Evolutionary conservation across 805 yeast species (phyloP), one percentile per base, ranked within the genome.

Genomic region (Candida chauliodis): DNA sequence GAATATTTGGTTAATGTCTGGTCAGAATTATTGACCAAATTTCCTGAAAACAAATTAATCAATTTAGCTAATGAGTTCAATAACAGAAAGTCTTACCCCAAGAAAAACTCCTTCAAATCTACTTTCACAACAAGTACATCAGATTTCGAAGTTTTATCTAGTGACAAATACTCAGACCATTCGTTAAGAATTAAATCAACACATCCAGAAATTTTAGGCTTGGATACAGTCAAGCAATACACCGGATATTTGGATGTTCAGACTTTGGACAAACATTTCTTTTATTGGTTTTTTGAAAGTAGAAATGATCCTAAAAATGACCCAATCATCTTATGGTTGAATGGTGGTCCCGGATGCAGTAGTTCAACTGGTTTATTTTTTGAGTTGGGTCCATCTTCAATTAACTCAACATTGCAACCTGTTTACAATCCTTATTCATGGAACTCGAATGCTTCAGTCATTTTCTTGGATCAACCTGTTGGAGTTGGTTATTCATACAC

Each of bases 331-430:
- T 70, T 91, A 49, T 89, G 96, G 98, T 70, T 90, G 51, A 90
- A 90, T 56, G 97, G 97, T 47, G 96, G 97, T 4, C 97, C 97
- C 25, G 97, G 97, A 9, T 90, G 97, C 58, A 86, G 96, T 0
- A 86, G 96, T 1, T 65, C 88, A 56, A 86, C 95, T 23, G 97
- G 97, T 7, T 68, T 90, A 41, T 78, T 91, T 51, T 88, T 90
- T 54, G 98, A 91, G 60, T 73, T 89, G 54, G 98, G 98, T 18
- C 95, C 97, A 4, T 76, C 95, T 0, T 71, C 81, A 10, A 78
- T 91, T 42, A 79, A 76, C 44, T 60, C 75, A 29, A 76, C 82
- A 40, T 61, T 84, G 49, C 75, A 78, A 51, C 89, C 95, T n/a
- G 73, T 75, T 21, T 69, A 63, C 59, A 91, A 91, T 63, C 91